These are phyloP conservation scores for Penicillium sp. DNA, from an alignment of 2,329 filamentous ascomycete genomes.

Conservation along the genomic window DNA sequence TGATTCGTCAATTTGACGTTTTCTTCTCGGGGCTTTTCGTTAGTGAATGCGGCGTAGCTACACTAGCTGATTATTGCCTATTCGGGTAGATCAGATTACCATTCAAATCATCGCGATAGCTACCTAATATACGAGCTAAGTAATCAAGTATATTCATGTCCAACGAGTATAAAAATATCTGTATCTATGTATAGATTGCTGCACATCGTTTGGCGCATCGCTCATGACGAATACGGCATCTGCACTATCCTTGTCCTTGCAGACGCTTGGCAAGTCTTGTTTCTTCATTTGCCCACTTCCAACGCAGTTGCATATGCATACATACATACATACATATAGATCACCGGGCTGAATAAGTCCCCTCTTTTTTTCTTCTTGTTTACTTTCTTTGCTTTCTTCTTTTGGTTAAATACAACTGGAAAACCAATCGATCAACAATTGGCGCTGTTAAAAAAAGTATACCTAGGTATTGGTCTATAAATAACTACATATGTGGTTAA, in stretches of 20 bases:
- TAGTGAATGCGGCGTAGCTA: neutral
- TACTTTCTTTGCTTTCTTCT: neutral
- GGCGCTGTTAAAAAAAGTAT: no score
- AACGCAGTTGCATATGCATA: neutral
- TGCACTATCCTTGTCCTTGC: neutral
- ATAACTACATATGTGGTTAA: neutral
- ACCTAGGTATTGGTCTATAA: neutral
- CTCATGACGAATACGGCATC: neutral
- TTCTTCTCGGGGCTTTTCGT: neutral
- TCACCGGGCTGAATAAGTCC: neutral
- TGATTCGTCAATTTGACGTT: neutral
- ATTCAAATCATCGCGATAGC: neutral
- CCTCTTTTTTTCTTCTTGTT: neutral
- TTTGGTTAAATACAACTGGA: neutral
- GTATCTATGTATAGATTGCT: neutral
- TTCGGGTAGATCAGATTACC: neutral
- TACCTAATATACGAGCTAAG: neutral
- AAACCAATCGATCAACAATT: no score
- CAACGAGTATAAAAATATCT: neutral
- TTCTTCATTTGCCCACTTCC: neutral
- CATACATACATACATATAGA: neutral
- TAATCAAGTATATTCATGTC: neutral
- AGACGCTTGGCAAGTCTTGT: conserved; percentile 3
- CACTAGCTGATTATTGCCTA: neutral
- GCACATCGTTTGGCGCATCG: neutral